Base-by-base conservation (phyloP, 1,284 basidiomycete genomes). In the Trichosporon sp. region DNA sequence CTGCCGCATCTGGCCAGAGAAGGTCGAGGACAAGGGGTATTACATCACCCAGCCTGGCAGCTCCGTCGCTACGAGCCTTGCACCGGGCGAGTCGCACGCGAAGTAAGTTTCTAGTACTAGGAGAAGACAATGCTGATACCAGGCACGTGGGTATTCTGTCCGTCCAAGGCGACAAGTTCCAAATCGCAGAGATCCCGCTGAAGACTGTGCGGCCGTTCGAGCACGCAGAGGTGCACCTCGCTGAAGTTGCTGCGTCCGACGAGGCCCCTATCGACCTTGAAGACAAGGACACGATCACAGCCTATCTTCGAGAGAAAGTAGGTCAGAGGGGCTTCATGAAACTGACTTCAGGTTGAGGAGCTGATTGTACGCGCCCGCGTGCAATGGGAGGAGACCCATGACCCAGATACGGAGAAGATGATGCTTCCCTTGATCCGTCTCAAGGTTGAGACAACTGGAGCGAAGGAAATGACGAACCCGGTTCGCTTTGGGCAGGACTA, bases 401-500 rank as follows among this genome's bases (percentile, higher is more conserved):
- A 85, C 23, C 83, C 85, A 1, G 70, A 71, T 38, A 69, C 68
- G 64, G 89, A 90, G 21, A 75, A 84, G 65, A 84, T 83, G 76
- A 93, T 95, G 90, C 87, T 98, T 9, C 96, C 96, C 1, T 88
- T 99, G 34, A 87, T 99, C 64, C 89, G 96, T 13, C 85, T 98
- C 6, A 93, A 92, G 85, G 93, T 97, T 27, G 94, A 98, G 79
- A 96, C 94, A 0, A 93, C 92, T 0, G 91, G 91, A 64, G 91
- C 90, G 5, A 89, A 89, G 68, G 92, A 93, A 74, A 93, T 94
- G 84, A 92, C 91, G 62, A 99, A 99, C 81, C 93, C 95, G 13
- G 91, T 96, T 64, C 91, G 96, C 8, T 98, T 99, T 79, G 96
- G 97, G 0, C 95, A 97, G 81, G 93, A 97, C 79, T 98, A 97